phyloP scores from a whole-genome alignment of 2,329 filamentous ascomycete species.

The Hypoxylon sp. region DNA sequence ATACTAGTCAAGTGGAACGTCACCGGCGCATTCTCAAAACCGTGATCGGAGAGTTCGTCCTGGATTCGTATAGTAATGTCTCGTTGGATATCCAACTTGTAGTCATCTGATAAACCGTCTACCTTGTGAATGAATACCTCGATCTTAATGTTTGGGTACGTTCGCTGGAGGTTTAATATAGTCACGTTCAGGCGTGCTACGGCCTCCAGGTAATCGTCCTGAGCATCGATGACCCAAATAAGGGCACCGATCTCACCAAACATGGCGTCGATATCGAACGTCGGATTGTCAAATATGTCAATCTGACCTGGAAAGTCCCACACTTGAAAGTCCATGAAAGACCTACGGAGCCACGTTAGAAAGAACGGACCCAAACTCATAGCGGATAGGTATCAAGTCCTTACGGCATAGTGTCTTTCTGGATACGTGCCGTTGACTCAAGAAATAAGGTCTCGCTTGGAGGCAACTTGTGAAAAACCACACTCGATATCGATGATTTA shows the following conservation, averaged over 20 bases:
- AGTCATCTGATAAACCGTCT: slow-evolving; percentile 96
- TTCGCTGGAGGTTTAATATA: slow-evolving; percentile 88
- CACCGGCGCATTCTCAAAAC: slow-evolving; percentile 92
- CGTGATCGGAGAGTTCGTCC: slow-evolving; percentile 93
- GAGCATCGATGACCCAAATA: slow-evolving; percentile 98
- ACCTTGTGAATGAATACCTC: slow-evolving; percentile 99
- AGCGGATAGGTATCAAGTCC: slow-evolving; percentile 55
- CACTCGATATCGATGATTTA: slow-evolving; percentile 98
- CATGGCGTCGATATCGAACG: slow-evolving; percentile 91
- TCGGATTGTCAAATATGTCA: slow-evolving; percentile 87
- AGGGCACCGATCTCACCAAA: slow-evolving; percentile 95
- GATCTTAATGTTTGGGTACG: slow-evolving; percentile 94
- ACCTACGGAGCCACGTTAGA: slow-evolving; percentile 67
- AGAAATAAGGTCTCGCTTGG: slow-evolving; percentile 96
- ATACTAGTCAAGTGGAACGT: slow-evolving; percentile 98
- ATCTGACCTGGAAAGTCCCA: slow-evolving; percentile 98
- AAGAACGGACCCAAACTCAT: slow-evolving; percentile 4
- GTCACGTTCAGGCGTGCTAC: slow-evolving; percentile 89
- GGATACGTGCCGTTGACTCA: slow-evolving; percentile 93
- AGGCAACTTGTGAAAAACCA: slow-evolving; percentile 98
- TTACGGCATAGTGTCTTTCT: slow-evolving; percentile 95
- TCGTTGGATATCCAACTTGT: slow-evolving; percentile 94
- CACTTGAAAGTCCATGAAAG: slow-evolving; percentile 99
- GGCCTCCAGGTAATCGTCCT: slow-evolving; percentile 96
- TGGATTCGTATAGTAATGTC: slow-evolving; percentile 97